Evolutionary conservation across 306 rosid species (phyloP).

Genomic region (Begonia peltatifolia): DNA sequence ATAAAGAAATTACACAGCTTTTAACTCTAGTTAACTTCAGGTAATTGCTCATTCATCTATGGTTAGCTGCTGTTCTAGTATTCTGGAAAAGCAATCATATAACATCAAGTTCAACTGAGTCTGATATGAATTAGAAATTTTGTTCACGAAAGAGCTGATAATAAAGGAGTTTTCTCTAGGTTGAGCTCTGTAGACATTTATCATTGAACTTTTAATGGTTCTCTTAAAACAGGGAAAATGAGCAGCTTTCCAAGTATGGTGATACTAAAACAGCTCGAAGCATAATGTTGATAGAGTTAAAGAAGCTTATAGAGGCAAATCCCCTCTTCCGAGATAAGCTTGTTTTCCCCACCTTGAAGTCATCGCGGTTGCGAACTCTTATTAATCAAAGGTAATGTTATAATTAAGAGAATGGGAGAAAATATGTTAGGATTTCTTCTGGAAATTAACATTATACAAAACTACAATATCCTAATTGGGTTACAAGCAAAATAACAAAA

Average conservation of each 20-base stretch:
- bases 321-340: conserved; percentile 78
- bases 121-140: background rate
- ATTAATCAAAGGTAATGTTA: conserved; percentile 66
- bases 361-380: conserved; percentile 64
- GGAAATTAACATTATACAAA: background rate
- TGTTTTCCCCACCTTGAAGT: conserved; percentile 50
- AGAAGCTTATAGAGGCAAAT: conserved; percentile 69
- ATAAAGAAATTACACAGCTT: conserved; percentile 80
- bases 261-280: conserved; percentile 78
- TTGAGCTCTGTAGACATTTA: too few relatives aligned
- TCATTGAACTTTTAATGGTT: background rate
- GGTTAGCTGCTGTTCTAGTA: background rate
- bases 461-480: too few relatives aligned
- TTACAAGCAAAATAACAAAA: too few relatives aligned
- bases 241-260: conserved; percentile 73
- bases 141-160: too few relatives aligned
- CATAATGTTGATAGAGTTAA: conserved; percentile 72
- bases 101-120: background rate
- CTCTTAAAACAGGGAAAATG: conserved; percentile 57
- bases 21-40: conserved; percentile 67
- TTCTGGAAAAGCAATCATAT: background rate
- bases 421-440: conserved; percentile 4
- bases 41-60: conserved; percentile 24
- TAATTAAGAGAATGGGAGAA: too few relatives aligned
- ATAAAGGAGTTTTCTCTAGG: background rate